Evolutionary conservation across 106 monocot species (phyloP).

Genomic region (Dendrobium chrysotoxum): DNA sequence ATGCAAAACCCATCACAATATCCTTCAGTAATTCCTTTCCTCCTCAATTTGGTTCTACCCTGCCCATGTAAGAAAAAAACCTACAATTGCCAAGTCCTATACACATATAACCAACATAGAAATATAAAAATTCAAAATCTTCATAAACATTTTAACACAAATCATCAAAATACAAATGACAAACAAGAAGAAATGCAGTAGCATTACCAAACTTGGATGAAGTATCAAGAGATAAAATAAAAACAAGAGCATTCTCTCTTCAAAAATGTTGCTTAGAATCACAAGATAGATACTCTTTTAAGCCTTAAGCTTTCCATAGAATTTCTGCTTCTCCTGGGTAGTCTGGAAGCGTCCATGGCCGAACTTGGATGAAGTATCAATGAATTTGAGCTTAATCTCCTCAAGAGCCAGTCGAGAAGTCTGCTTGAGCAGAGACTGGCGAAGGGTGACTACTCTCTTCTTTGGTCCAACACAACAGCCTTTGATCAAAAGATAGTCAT

Average conservation of each 20-base stretch:
- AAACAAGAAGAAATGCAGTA: background rate
- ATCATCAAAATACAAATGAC: background rate
- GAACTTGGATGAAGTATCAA: slow-evolving; percentile 69
- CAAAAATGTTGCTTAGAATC: background rate
- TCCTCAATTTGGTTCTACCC: background rate
- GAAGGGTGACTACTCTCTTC: slow-evolving; percentile 55
- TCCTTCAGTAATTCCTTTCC: no score
- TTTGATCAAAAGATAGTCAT: slow-evolving; percentile 68
- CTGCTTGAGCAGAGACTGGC: slow-evolving; percentile 63
- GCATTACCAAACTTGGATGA: background rate
- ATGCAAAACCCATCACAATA: no score
- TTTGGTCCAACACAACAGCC: slow-evolving; percentile 69
- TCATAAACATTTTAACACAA: background rate
- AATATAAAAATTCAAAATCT: background rate
- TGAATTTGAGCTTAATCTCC: slow-evolving; percentile 71
- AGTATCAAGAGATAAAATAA: background rate
- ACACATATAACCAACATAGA: background rate
- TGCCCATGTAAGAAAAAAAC: background rate
- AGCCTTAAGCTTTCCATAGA: slow-evolving; percentile 54
- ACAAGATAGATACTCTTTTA: slow-evolving; percentile 1
- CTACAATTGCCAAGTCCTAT: background rate
- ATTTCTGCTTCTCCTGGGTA: slow-evolving; percentile 62
- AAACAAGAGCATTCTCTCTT: background rate
- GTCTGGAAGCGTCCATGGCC: slow-evolving; percentile 74
- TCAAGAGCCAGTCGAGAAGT: slow-evolving; percentile 51